Percentiles rank a stretch among this genome's conserved stretches.
These are phyloP conservation scores for Ceriops tagal DNA, from an alignment of 345 rosid genomes.

Conservation along the genomic window DNA sequence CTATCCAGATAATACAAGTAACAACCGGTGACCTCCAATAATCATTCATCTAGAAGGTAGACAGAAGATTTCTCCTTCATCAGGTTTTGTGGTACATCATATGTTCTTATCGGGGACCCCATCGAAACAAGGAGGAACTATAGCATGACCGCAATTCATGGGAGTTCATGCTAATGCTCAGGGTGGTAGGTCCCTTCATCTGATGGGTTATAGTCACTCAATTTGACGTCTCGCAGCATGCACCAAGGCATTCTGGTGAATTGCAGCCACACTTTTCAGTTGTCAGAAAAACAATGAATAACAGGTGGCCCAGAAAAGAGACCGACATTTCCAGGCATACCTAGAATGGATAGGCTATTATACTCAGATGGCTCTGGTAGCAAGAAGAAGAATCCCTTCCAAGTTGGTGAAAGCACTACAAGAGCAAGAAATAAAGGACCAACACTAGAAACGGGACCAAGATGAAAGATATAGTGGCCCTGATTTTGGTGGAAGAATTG, in stretches of 20 bases:
- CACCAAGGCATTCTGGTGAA: not conserved
- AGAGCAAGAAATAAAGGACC: slow-evolving; percentile 9
- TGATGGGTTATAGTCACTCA: slow-evolving; percentile 27
- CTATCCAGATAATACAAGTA: too few relatives aligned
- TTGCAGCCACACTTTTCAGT: slow-evolving; percentile 27
- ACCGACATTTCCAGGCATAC: slow-evolving; percentile 20
- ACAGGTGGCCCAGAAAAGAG: slow-evolving; percentile 30
- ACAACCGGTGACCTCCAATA: too few relatives aligned
- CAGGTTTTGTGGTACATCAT: not conserved
- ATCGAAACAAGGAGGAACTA: not conserved
- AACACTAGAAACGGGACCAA: not conserved
- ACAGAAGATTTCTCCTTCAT: not conserved
- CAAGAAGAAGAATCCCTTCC: slow-evolving; percentile 10
- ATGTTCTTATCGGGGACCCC: too few relatives aligned
- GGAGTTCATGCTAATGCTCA: slow-evolving; percentile 1
- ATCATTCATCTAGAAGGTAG: not conserved
- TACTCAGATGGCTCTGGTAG: slow-evolving; percentile 10
- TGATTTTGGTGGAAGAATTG: slow-evolving; percentile 5
- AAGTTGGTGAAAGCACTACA: slow-evolving; percentile 18
- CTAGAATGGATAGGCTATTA: slow-evolving; percentile 9
- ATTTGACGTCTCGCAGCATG: slow-evolving; percentile 17
- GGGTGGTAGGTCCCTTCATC: slow-evolving; percentile 10
- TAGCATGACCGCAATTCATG: slow-evolving; percentile 3
- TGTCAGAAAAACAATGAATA: slow-evolving; percentile 9
- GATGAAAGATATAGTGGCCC: slow-evolving; percentile 9